Conservation (phyloP, 2,329 filamentous ascomycete species). For the Talaromyces sp. region DNA sequence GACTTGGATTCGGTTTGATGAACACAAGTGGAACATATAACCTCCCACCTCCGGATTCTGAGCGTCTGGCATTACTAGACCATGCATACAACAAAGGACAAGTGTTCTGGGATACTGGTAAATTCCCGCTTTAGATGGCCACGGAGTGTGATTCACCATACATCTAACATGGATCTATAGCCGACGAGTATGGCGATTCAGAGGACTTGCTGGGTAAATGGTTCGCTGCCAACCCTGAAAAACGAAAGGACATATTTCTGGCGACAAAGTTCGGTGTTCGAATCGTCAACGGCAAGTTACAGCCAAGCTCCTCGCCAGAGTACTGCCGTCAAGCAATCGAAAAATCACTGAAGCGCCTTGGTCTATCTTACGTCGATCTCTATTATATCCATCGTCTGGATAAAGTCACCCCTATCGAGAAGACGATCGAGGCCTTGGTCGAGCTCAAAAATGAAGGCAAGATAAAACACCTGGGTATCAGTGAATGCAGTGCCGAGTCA, state of each 20-base stretch:
- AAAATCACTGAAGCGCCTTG: constrained; percentile 61
- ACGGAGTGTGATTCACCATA: background rate
- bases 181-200: constrained; percentile 40
- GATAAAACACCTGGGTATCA: constrained; percentile 44
- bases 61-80: constrained; percentile 43
- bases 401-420: constrained; percentile 44
- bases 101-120: constrained; percentile 39
- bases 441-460: constrained; percentile 42
- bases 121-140: background rate
- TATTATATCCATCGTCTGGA: constrained; percentile 68
- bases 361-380: constrained; percentile 67
- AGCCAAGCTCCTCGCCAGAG: constrained; percentile 60
- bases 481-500: constrained; percentile 43
- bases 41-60: constrained; percentile 33
- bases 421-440: constrained; percentile 39
- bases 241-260: constrained; percentile 48
- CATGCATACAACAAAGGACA: constrained; percentile 40
- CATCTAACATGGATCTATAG: constrained; percentile 1
- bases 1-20: constrained; percentile 20
- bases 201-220: constrained; percentile 48
- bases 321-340: constrained; percentile 60
- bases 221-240: constrained; percentile 41
- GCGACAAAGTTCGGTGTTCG: constrained; percentile 59
- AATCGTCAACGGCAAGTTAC: constrained; percentile 63
- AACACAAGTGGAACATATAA: constrained; percentile 24